Percentiles rank a stretch among this genome's conserved stretches.
Conservation (phyloP, 2,329 filamentous ascomycete genomes). For the Ceratocystis lukuohia region DNA sequence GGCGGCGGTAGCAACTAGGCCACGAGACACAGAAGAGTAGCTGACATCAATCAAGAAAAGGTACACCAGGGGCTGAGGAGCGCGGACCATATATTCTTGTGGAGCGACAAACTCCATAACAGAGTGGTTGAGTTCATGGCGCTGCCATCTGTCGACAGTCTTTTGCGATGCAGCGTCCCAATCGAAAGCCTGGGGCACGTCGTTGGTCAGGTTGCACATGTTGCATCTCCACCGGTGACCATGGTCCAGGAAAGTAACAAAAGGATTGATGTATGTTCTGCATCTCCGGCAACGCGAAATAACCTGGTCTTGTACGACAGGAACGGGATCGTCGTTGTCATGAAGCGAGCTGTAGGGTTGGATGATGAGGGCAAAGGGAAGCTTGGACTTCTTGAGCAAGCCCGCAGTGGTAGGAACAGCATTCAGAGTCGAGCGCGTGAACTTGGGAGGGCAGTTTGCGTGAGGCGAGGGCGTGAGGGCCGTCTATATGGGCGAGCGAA, state of each 20-base stretch:
- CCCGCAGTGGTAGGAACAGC: conserved; percentile 85
- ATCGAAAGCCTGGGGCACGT: conserved; percentile 97
- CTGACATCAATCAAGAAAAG: conserved; percentile 92
- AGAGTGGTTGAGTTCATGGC: conserved; percentile 86
- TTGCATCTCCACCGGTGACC: conserved; percentile 98
- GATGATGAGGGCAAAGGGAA: conserved; percentile 90
- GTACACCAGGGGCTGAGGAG: conserved; percentile 89
- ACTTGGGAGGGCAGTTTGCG: conserved; percentile 86
- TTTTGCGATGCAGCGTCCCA: conserved; percentile 92
- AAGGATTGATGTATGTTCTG: conserved; percentile 95
- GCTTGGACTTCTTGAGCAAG: conserved; percentile 87
- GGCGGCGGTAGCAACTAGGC: conserved; percentile 80
- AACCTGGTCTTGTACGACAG: conserved; percentile 88
- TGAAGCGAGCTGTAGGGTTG: conserved; percentile 90
- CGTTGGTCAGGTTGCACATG: conserved; percentile 98
- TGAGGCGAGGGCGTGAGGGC: conserved; percentile 83
- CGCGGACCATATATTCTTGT: conserved; percentile 98
- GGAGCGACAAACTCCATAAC: conserved; percentile 96
- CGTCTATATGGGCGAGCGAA: conserved; percentile 37
- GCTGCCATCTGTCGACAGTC: conserved; percentile 80
- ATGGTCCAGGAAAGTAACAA: conserved; percentile 89
- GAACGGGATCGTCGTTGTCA: conserved; percentile 80
- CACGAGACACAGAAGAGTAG: conserved; percentile 77
- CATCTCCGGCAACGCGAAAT: conserved; percentile 94
- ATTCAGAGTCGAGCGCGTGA: conserved; percentile 88